phyloP scores from a whole-genome alignment of 1,139 yeast genomes.

The Lodderomyces elongisporus region DNA sequence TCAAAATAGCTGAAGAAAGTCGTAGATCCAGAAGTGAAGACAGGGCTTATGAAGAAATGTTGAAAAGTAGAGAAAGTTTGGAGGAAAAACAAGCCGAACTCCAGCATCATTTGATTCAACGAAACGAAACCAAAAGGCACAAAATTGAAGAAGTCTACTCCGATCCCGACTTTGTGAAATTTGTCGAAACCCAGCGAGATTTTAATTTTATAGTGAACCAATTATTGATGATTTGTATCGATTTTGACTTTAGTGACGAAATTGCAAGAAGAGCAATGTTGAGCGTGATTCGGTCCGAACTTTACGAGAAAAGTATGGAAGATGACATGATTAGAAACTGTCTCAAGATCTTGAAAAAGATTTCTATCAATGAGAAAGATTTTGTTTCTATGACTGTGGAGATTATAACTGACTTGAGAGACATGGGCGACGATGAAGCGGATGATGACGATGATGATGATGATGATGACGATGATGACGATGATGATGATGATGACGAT shows the following conservation, averaged over 20 bases:
- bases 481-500: slow-evolving; percentile 10
- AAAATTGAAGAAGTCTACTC: slow-evolving; percentile 1
- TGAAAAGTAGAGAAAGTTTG: background rate
- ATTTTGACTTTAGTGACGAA: slow-evolving; percentile 86
- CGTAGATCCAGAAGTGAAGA: background rate
- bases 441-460: slow-evolving; percentile 16
- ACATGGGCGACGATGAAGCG: slow-evolving; percentile 42
- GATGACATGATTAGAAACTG: slow-evolving; percentile 20
- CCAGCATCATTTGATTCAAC: background rate
- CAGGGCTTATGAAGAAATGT: background rate
- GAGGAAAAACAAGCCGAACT: background rate
- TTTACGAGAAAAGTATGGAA: slow-evolving; percentile 38
- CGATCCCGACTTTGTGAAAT: slow-evolving; percentile 11
- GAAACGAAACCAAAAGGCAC: background rate
- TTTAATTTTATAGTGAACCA: slow-evolving; percentile 75
- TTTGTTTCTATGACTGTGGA: slow-evolving; percentile 83
- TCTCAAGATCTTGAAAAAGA: slow-evolving; percentile 60
- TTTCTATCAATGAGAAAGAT: slow-evolving; percentile 78
- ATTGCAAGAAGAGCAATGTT: slow-evolving; percentile 83
- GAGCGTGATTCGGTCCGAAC: slow-evolving; percentile 60
- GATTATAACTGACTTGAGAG: slow-evolving; percentile 78
- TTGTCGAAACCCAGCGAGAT: slow-evolving; percentile 44
- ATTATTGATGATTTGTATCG: slow-evolving; percentile 58
- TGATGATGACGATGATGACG: slow-evolving; percentile 11
- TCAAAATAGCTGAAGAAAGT: background rate